phyloP scores from a whole-genome alignment of 2,329 filamentous ascomycete species.

The Fusarium poae region DNA sequence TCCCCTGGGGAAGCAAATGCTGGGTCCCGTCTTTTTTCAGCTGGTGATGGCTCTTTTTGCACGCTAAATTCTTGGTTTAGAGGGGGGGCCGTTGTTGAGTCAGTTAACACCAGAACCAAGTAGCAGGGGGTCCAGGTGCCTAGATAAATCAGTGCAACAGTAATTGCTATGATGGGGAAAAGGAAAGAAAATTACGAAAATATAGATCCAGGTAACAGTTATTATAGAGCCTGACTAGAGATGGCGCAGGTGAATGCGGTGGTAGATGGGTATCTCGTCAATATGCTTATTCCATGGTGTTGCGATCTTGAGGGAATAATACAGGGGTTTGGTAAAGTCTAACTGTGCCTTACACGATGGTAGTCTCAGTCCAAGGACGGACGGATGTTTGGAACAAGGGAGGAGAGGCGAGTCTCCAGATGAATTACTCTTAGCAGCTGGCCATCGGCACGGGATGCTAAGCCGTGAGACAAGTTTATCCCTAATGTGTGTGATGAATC shows the following conservation, averaged over 20 bases:
- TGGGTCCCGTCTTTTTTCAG: slow-evolving; percentile 42
- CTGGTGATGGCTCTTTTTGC: slow-evolving; percentile 30
- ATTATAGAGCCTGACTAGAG: background rate
- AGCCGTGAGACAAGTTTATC: slow-evolving; percentile 7
- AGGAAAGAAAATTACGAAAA: slow-evolving; percentile 3
- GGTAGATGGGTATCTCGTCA: slow-evolving; percentile 1
- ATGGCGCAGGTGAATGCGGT: slow-evolving; percentile 5
- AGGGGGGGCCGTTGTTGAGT: slow-evolving; percentile 39
- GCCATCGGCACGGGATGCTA: background rate
- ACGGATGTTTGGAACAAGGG: slow-evolving; percentile 22
- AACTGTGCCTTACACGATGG: slow-evolving; percentile 15
- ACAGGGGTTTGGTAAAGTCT: slow-evolving; percentile 19
- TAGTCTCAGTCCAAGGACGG: slow-evolving; percentile 30
- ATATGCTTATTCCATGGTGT: slow-evolving; percentile 24
- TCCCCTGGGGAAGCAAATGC: slow-evolving; percentile 29
- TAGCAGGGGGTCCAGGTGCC: slow-evolving; percentile 26
- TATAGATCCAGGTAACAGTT: background rate
- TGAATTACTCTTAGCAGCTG: slow-evolving; percentile 10
- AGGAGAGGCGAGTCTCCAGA: slow-evolving; percentile 10
- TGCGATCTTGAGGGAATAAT: slow-evolving; percentile 13
- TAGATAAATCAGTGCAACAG: slow-evolving; percentile 15
- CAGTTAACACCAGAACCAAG: slow-evolving; percentile 37
- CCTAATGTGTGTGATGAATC: slow-evolving; percentile 32
- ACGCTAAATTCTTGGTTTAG: slow-evolving; percentile 36
- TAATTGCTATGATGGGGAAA: slow-evolving; percentile 25